These are phyloP conservation scores for Rubia occidens DNA, from an alignment of 305 asterid genomes.

Conservation along the genomic window DNA sequence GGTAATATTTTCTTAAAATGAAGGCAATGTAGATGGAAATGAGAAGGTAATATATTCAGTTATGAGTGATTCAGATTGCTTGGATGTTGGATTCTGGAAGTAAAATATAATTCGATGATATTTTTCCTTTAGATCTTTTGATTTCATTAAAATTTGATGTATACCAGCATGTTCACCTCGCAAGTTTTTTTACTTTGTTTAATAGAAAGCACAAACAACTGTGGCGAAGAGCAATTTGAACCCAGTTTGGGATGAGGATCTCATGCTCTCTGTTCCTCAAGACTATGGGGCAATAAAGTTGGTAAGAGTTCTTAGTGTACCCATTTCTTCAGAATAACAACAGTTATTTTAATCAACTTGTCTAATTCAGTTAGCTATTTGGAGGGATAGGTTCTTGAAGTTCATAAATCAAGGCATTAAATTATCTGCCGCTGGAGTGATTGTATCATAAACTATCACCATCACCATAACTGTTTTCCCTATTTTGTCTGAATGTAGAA, in stretches of 20 bases:
- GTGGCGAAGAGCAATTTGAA: constrained; percentile 69
- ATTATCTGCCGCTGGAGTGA: background rate
- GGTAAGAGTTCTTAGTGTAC: constrained; percentile 31
- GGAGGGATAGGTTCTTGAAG: background rate
- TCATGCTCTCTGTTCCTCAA: constrained; percentile 90
- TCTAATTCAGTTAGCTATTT: background rate
- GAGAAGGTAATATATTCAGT: background rate
- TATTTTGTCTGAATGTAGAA: background rate
- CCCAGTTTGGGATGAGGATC: constrained; percentile 87
- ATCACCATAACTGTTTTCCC: background rate
- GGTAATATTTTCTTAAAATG: background rate
- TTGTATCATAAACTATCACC: background rate
- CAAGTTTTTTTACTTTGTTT: constrained; percentile 7
- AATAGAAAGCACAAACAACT: constrained; percentile 67
- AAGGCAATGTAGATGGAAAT: background rate
- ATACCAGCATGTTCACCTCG: background rate
- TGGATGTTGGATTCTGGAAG: background rate
- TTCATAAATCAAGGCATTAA: background rate
- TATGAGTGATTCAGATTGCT: background rate
- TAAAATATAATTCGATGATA: background rate
- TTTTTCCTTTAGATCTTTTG: background rate
- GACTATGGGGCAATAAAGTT: constrained; percentile 57
- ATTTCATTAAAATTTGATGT: background rate
- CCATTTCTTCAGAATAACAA: background rate
- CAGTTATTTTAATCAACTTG: background rate